These are phyloP conservation scores for Trichaptum fuscoviolaceum DNA, from an alignment of 768 basidiomycete species.

Conservation along the genomic window DNA sequence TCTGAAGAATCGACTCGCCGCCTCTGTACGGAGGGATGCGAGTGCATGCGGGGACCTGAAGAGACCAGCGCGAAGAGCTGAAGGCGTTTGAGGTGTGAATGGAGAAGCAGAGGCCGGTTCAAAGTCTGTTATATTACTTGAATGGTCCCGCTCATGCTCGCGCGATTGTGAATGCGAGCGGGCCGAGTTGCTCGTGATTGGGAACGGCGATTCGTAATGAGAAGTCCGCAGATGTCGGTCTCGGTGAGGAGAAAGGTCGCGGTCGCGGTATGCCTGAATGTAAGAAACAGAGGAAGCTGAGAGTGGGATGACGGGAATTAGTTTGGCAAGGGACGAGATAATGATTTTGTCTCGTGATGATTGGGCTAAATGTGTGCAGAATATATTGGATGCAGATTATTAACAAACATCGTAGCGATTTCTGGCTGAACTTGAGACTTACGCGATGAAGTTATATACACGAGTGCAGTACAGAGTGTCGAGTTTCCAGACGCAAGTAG, in stretches of 20 bases:
- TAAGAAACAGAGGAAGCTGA: not conserved
- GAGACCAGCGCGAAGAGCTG: constrained; percentile 51
- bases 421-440: not conserved
- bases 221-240: constrained; percentile 3
- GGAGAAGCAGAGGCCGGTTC: constrained; percentile 33
- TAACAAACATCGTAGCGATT: not conserved
- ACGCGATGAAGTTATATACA: not conserved
- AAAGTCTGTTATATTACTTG: not conserved
- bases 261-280: not conserved
- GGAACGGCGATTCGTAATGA: constrained; percentile 5
- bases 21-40: constrained; percentile 52
- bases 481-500: not conserved
- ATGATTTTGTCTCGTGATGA: not conserved
- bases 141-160: not conserved
- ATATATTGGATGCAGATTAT: not conserved
- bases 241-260: constrained; percentile 8
- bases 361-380: not conserved
- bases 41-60: constrained; percentile 64
- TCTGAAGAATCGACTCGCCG: constrained; percentile 61
- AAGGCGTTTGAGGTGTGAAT: constrained; percentile 47
- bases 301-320: not conserved
- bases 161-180: constrained; percentile 9
- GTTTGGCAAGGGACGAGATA: not conserved
- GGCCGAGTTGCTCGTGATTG: constrained; percentile 7
- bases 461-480: not conserved